Evolutionary conservation across 352 stramenopile genomes (phyloP).

Genomic region (Globisporangium acanthophoron): DNA sequence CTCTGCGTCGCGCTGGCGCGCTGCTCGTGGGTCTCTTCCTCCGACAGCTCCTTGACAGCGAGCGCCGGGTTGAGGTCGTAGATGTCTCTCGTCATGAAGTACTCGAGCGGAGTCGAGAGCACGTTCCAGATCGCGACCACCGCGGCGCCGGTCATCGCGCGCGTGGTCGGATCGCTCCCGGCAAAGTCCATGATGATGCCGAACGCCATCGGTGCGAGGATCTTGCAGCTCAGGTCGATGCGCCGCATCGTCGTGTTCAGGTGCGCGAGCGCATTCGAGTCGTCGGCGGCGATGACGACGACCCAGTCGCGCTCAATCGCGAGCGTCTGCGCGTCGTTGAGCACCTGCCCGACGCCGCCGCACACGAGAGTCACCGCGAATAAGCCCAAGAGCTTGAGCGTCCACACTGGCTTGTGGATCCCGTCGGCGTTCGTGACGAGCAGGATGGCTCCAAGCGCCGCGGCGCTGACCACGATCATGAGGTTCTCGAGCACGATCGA

Average conservation of each 20-base stretch:
- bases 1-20: neutral
- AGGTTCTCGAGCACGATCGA: conserved; percentile 72
- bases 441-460: conserved; percentile 51
- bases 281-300: conserved; percentile 55
- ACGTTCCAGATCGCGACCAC: conserved; percentile 75
- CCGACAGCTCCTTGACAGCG: conserved; percentile 19
- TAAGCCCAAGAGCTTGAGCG: conserved; percentile 27
- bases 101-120: conserved; percentile 70
- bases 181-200: conserved; percentile 81
- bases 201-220: conserved; percentile 66
- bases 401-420: conserved; percentile 57
- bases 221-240: conserved; percentile 79
- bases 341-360: conserved; percentile 62
- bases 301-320: conserved; percentile 86
- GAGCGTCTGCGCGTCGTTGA: conserved; percentile 72
- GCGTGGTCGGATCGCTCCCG: conserved; percentile 44
- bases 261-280: conserved; percentile 40
- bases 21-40: too few relatives aligned
- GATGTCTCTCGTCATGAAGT: conserved; percentile 63
- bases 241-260: conserved; percentile 78
- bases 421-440: conserved; percentile 52
- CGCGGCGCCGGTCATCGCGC: conserved; percentile 55
- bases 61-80: conserved; percentile 52
- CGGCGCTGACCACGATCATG: conserved; percentile 68
- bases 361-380: conserved; percentile 56